Percentiles rank a stretch among this genome's conserved stretches.
Evolutionary conservation across 257 asterid species (phyloP).

Genomic region (Salvia hispanica): DNA sequence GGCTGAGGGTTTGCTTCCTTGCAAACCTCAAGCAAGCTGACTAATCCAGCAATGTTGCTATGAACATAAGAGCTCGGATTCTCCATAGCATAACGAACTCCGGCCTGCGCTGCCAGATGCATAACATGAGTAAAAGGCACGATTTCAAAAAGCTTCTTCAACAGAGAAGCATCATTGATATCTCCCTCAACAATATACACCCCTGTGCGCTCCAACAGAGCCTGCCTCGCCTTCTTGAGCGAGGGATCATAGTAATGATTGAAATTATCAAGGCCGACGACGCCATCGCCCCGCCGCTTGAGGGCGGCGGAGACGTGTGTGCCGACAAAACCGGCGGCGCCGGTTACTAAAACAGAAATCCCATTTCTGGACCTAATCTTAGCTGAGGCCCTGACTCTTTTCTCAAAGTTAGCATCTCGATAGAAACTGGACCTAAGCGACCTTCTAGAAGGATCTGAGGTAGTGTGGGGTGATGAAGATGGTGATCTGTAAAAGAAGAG

Average conservation of each 20-base stretch:
- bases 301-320: constrained; percentile 92
- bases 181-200: constrained; percentile 95
- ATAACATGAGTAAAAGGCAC: constrained; percentile 90
- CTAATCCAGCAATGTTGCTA: constrained; percentile 95
- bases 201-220: constrained; percentile 73
- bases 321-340: constrained; percentile 97
- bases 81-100: constrained; percentile 96
- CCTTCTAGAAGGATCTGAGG: constrained; percentile 84
- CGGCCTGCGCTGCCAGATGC: constrained; percentile 99
- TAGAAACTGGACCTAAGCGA: constrained; percentile 71
- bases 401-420: constrained; percentile 65
- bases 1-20: constrained; percentile 90
- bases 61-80: constrained; percentile 97
- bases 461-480: constrained; percentile 46
- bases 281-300: constrained; percentile 95
- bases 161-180: constrained; percentile 61
- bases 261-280: constrained; percentile 83
- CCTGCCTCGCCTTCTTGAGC: constrained; percentile 78
- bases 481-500: constrained; percentile 79
- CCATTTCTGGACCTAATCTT: constrained; percentile 82
- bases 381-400: constrained; percentile 76
- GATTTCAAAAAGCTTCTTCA: constrained; percentile 76
- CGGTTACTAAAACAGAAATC: constrained; percentile 86
- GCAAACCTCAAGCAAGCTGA: constrained; percentile 82
- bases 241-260: constrained; percentile 79